Percentiles rank a stretch among this genome's conserved stretches.
These are phyloP conservation scores for Galerina sulciceps DNA, from an alignment of 768 basidiomycete genomes.

Conservation along the genomic window DNA sequence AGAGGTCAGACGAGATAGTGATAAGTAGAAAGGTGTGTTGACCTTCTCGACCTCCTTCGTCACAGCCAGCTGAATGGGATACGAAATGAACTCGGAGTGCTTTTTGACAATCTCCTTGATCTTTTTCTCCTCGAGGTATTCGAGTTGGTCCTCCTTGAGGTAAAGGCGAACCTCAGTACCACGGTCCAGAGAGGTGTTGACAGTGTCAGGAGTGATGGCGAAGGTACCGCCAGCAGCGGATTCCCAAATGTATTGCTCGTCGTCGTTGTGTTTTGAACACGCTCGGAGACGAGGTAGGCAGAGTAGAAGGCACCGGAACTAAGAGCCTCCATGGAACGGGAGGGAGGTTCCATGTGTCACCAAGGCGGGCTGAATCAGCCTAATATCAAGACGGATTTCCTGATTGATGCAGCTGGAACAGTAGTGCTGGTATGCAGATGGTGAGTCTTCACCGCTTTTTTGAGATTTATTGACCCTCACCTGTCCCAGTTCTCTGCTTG, in stretches of 20 bases:
- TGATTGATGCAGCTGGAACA: no score
- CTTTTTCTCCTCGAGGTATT: slow-evolving; percentile 99
- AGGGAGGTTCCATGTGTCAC: no score
- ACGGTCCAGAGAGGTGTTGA: slow-evolving; percentile 89
- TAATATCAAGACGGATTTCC: no score
- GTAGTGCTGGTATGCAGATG: no score
- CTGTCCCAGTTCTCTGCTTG: no score
- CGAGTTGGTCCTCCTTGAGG: slow-evolving; percentile 98
- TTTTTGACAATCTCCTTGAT: slow-evolving; percentile 99
- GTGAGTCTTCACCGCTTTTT: no score
- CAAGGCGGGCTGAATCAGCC: no score
- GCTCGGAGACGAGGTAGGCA: slow-evolving; percentile 98
- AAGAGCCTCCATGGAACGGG: slow-evolving; percentile 99
- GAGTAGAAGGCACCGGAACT: slow-evolving; percentile 97
- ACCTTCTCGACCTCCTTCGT: slow-evolving; percentile 99
- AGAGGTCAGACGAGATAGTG: slow-evolving; percentile 9
- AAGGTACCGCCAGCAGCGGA: slow-evolving; percentile 99
- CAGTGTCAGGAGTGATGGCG: slow-evolving; percentile 93
- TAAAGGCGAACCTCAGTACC: slow-evolving; percentile 91
- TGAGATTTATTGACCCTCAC: no score
- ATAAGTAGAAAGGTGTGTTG: slow-evolving; percentile 23
- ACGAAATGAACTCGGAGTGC: slow-evolving; percentile 99
- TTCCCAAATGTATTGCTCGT: slow-evolving; percentile 99
- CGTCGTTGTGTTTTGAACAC: slow-evolving; percentile 99
- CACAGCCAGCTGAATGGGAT: slow-evolving; percentile 97